Percentiles rank a stretch among this genome's conserved stretches.
Evolutionary conservation across 2,329 filamentous ascomycete genomes (phyloP).

Genomic region (Aspergillus tubingensis): DNA sequence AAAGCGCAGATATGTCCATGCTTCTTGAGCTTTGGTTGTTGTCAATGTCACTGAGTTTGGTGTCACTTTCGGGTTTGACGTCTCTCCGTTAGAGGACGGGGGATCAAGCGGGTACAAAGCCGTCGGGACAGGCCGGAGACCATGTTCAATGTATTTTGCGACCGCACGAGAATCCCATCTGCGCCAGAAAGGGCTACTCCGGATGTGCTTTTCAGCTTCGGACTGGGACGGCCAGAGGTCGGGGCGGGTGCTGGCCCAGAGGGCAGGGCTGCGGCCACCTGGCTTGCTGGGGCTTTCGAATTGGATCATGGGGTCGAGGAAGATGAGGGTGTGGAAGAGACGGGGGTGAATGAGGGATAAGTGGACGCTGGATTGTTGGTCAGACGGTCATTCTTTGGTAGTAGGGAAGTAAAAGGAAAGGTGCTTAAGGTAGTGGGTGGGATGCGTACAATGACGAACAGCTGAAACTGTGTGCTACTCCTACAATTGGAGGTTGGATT

Average conservation of each 20-base stretch:
- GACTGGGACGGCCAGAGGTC: slow-evolving; percentile 72
- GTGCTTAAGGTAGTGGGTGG: neutral
- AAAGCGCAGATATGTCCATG: slow-evolving; percentile 41
- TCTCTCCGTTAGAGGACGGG: slow-evolving; percentile 34
- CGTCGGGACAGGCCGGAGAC: slow-evolving; percentile 66
- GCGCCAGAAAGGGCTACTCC: slow-evolving; percentile 67
- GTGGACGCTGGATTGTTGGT: slow-evolving; percentile 45
- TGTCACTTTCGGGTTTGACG: too few relatives aligned
- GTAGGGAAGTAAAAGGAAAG: neutral
- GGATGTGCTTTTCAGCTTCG: slow-evolving; percentile 63
- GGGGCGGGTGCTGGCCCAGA: slow-evolving; percentile 53
- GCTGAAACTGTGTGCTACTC: slow-evolving; percentile 81
- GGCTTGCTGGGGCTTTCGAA: neutral
- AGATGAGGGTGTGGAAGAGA: slow-evolving; percentile 67
- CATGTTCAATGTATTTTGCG: slow-evolving; percentile 65
- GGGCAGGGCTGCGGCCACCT: neutral
- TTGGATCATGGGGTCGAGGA: slow-evolving; percentile 64
- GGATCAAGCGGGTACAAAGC: slow-evolving; percentile 11
- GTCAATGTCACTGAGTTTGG: slow-evolving; percentile 54
- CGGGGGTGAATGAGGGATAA: slow-evolving; percentile 73
- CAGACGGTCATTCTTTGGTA: neutral
- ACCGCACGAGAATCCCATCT: slow-evolving; percentile 74
- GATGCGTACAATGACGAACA: slow-evolving; percentile 58
- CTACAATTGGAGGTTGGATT: slow-evolving; percentile 61
- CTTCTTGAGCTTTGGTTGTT: slow-evolving; percentile 80